Percentiles rank a stretch among this genome's conserved stretches.
These are phyloP conservation scores for Mortierella sp. DNA, from an alignment of 371 early-diverging fungal genomes.

Conservation along the genomic window DNA sequence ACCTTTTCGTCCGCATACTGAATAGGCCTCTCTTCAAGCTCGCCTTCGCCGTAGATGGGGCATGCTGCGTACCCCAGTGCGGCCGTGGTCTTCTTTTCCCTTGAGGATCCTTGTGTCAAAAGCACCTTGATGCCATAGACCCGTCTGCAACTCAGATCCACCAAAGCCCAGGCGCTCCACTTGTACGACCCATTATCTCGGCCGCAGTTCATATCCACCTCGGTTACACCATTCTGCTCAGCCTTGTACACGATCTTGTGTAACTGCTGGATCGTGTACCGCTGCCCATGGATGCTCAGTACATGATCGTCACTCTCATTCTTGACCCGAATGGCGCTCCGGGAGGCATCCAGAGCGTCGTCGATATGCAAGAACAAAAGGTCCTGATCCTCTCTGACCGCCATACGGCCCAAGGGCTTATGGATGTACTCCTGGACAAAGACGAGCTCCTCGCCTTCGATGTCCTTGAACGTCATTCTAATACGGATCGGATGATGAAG, in stretches of 20 bases:
- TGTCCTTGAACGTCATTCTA: slow-evolving; percentile 51
- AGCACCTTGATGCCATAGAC: slow-evolving; percentile 48
- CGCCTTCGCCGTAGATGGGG: slow-evolving; percentile 30
- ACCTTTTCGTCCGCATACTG: slow-evolving; percentile 41
- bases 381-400: slow-evolving; percentile 41
- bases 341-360: slow-evolving; percentile 21
- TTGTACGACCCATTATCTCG: slow-evolving; percentile 20
- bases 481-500: slow-evolving; percentile 55
- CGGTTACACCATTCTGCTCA: slow-evolving; percentile 31
- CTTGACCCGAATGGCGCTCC: slow-evolving; percentile 20
- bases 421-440: slow-evolving; percentile 55
- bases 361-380: slow-evolving; percentile 52
- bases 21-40: slow-evolving; percentile 23
- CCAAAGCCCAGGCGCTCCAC: slow-evolving; percentile 43
- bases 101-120: slow-evolving; percentile 6
- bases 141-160: slow-evolving; percentile 42
- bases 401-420: slow-evolving; percentile 22
- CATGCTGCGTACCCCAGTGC: slow-evolving; percentile 42
- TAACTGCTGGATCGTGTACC: slow-evolving; percentile 13
- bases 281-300: slow-evolving; percentile 23
- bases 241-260: slow-evolving; percentile 51
- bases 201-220: slow-evolving; percentile 25
- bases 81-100: slow-evolving; percentile 16
- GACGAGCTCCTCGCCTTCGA: slow-evolving; percentile 52
- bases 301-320: slow-evolving; percentile 6